A percentile compares a stretch with the other conserved stretches of the same genome.
Evolutionary conservation across 768 basidiomycete species (phyloP).

Genomic region (Hericium erinaceus): DNA sequence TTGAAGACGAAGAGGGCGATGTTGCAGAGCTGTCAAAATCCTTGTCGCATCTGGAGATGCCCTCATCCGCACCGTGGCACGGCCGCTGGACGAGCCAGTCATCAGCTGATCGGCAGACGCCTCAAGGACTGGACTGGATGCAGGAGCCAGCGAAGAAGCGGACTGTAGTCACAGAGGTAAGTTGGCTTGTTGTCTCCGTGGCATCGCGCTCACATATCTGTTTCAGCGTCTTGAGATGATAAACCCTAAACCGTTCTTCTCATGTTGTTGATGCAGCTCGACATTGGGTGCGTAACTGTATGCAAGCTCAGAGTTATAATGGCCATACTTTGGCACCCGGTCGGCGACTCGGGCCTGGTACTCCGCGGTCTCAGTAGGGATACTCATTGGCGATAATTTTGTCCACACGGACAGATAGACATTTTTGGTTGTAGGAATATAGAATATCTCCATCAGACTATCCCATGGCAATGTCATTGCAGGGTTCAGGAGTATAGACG

Average conservation of each 20-base stretch:
- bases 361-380: too few relatives aligned
- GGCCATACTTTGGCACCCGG: too few relatives aligned
- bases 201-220: background rate
- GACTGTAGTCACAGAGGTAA: conserved; percentile 65
- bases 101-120: conserved; percentile 18
- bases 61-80: conserved; percentile 24
- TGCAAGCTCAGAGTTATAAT: too few relatives aligned
- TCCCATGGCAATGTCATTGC: too few relatives aligned
- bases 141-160: conserved; percentile 37
- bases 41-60: conserved; percentile 57
- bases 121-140: conserved; percentile 37
- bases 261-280: conserved; percentile 53
- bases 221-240: conserved; percentile 66
- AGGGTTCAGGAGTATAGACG: too few relatives aligned
- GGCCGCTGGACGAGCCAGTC: conserved; percentile 25
- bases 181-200: conserved; percentile 13
- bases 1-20: conserved; percentile 44
- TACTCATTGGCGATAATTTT: too few relatives aligned
- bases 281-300: background rate
- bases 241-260: conserved; percentile 56
- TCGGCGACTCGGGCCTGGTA: too few relatives aligned
- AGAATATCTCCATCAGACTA: too few relatives aligned
- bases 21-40: conserved; percentile 74
- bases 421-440: too few relatives aligned
- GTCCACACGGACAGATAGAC: too few relatives aligned